phyloP scores from a whole-genome alignment of 1,139 yeast genomes.

The Suhomyces bribrorum region DNA sequence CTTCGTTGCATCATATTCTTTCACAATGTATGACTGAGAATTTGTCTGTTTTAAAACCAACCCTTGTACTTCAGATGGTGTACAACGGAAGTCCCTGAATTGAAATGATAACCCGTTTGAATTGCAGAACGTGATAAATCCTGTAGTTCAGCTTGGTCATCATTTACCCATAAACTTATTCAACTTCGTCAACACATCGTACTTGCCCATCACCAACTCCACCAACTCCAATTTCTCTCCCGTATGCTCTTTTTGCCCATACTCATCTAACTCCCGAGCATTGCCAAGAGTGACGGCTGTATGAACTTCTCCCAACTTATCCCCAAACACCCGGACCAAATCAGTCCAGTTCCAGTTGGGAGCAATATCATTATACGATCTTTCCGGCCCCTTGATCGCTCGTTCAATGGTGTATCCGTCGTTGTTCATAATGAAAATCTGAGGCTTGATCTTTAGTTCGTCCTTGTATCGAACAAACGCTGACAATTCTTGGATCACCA shows the following conservation, averaged over 20 bases:
- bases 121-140: too few species aligned
- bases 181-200: constrained; percentile 52
- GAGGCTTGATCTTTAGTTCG: constrained; percentile 47
- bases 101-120: neutral
- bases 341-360: constrained; percentile 78
- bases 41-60: too few species aligned
- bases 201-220: constrained; percentile 58
- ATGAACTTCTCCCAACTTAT: constrained; percentile 37
- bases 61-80: too few species aligned
- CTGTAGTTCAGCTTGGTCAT: too few species aligned
- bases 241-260: constrained; percentile 15
- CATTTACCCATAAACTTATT: constrained; percentile 7
- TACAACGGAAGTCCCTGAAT: too few species aligned
- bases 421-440: constrained; percentile 73
- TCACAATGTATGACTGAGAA: too few species aligned
- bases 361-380: constrained; percentile 77
- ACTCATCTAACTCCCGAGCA: constrained; percentile 28
- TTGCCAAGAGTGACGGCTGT: constrained; percentile 35
- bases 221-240: constrained; percentile 49
- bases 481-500: constrained; percentile 83
- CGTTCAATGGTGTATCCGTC: constrained; percentile 88
- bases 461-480: constrained; percentile 57
- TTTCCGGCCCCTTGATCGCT: constrained; percentile 73
- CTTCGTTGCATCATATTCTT: too few species aligned
- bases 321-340: constrained; percentile 70